Conservation (phyloP, 805 yeast genomes). For the Saturnispora gosingensis region DNA sequence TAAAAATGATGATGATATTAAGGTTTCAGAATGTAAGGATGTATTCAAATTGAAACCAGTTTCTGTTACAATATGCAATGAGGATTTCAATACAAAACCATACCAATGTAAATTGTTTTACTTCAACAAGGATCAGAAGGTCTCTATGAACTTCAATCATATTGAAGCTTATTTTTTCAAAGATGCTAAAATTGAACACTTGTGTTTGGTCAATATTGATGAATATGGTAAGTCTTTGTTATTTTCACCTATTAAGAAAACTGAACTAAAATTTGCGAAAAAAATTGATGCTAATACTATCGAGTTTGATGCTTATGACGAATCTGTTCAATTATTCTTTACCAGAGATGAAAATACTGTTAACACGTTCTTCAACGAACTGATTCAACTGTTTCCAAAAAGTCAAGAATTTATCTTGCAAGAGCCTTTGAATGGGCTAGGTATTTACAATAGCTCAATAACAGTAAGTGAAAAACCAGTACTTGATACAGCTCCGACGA, state of each 20-base stretch:
- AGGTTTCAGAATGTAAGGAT: conserved; percentile 20
- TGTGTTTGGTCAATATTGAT: conserved; percentile 26
- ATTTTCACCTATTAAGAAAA: conserved; percentile 27
- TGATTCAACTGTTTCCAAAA: conserved; percentile 11
- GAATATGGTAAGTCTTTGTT: conserved; percentile 23
- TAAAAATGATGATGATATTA: conserved; percentile 12
- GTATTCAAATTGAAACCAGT: conserved; percentile 15
- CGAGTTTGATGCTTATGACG: conserved; percentile 2
- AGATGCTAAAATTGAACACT: conserved; percentile 3
- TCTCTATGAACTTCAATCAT: conserved; percentile 17
- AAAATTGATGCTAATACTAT: conserved; percentile 11
- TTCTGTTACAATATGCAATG: conserved; percentile 14
- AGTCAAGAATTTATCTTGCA: not conserved
- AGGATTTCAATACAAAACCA: not conserved
- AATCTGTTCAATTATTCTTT: conserved; percentile 11
- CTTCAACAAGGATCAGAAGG: conserved; percentile 17
- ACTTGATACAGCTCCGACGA: not conserved
- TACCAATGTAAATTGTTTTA: conserved; percentile 21
- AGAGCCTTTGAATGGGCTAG: conserved; percentile 4
- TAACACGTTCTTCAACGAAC: not conserved
- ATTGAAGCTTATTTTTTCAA: conserved; percentile 15
- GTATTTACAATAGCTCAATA: conserved; percentile 3
- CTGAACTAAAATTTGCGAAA: conserved; percentile 20
- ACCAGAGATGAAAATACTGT: conserved; percentile 2
- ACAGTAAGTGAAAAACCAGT: not conserved